phyloP scores from a whole-genome alignment of 2,329 filamentous ascomycete genomes.

The Zarea fungicola region DNA sequence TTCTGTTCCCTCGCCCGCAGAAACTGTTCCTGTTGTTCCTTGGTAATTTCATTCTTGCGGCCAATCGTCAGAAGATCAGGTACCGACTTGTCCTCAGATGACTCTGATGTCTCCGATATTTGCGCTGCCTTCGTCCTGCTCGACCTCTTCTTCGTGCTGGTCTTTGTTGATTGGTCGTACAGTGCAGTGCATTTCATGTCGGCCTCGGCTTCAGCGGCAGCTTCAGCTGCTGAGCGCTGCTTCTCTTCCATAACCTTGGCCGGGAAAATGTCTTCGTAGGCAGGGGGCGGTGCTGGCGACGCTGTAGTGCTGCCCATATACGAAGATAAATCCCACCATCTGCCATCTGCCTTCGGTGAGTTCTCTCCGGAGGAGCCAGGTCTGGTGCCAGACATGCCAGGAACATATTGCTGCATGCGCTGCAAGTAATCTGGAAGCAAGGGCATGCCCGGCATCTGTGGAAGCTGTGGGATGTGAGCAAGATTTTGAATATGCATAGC shows the following conservation, averaged over 20 bases:
- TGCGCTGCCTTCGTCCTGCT: conserved; percentile 25
- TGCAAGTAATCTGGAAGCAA: conserved; percentile 61
- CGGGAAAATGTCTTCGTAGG: conserved; percentile 77
- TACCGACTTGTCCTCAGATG: conserved; percentile 30
- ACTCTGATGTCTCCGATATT: background rate
- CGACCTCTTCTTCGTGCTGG: conserved; percentile 18
- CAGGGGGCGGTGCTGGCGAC: conserved; percentile 57
- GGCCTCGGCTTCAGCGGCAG: conserved; percentile 53
- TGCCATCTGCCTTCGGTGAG: conserved; percentile 42
- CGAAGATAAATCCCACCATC: conserved; percentile 66
- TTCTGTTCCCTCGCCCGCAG: conserved; percentile 56
- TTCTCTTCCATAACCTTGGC: conserved; percentile 49
- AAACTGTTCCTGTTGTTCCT: conserved; percentile 60
- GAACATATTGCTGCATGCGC: conserved; percentile 66
- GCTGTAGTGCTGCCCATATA: conserved; percentile 41
- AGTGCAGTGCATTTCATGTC: conserved; percentile 52
- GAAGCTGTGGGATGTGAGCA: conserved; percentile 53
- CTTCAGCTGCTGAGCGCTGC: conserved; percentile 51
- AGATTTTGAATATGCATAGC: conserved; percentile 59
- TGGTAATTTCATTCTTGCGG: conserved; percentile 57
- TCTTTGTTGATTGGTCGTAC: conserved; percentile 39
- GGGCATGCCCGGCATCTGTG: conserved; percentile 57
- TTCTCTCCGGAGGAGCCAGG: conserved; percentile 42
- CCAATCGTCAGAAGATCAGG: conserved; percentile 52
- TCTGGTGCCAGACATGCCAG: conserved; percentile 51